A percentile compares a stretch with the other conserved stretches of the same genome.
Evolutionary conservation across 106 monocot species (phyloP).

Genomic region (Amphibolis antarctica): DNA sequence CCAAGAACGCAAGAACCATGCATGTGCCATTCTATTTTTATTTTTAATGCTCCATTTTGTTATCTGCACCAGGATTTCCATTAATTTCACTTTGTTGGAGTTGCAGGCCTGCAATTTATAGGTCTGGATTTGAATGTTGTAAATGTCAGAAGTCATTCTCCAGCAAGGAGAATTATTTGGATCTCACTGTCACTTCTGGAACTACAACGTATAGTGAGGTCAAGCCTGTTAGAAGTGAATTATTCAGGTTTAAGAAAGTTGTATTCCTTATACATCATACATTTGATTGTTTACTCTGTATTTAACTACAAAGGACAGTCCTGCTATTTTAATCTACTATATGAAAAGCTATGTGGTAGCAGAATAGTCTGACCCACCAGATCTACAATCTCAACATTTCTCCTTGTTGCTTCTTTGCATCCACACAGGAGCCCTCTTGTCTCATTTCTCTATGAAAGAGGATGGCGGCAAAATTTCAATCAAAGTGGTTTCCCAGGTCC

Average conservation of each 20-base stretch:
- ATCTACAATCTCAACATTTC: neutral
- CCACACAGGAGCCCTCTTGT: slow-evolving; percentile 79
- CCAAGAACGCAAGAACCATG: neutral
- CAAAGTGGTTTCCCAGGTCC: slow-evolving; percentile 88
- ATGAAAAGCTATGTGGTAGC: too few relatives aligned
- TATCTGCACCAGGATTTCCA: neutral
- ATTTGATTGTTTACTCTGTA: neutral
- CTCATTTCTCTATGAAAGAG: slow-evolving; percentile 98
- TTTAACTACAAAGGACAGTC: neutral
- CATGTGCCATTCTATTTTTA: too few relatives aligned
- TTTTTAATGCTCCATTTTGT: neutral
- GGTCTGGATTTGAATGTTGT: slow-evolving; percentile 82
- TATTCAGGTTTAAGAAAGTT: slow-evolving; percentile 51
- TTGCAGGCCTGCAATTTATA: slow-evolving; percentile 75
- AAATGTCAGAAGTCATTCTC: slow-evolving; percentile 77
- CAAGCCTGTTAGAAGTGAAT: slow-evolving; percentile 80
- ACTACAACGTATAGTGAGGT: slow-evolving; percentile 64
- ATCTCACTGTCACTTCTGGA: slow-evolving; percentile 88
- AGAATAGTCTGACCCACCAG: neutral
- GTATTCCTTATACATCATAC: neutral
- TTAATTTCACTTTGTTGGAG: neutral
- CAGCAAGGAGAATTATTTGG: slow-evolving; percentile 78
- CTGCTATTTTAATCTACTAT: too few relatives aligned
- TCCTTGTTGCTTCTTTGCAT: neutral
- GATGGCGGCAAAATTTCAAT: slow-evolving; percentile 94